A percentile compares a stretch with the other conserved stretches of the same genome.
Evolutionary conservation across 257 asterid species (phyloP).

Genomic region (Penstemon davidsonii): DNA sequence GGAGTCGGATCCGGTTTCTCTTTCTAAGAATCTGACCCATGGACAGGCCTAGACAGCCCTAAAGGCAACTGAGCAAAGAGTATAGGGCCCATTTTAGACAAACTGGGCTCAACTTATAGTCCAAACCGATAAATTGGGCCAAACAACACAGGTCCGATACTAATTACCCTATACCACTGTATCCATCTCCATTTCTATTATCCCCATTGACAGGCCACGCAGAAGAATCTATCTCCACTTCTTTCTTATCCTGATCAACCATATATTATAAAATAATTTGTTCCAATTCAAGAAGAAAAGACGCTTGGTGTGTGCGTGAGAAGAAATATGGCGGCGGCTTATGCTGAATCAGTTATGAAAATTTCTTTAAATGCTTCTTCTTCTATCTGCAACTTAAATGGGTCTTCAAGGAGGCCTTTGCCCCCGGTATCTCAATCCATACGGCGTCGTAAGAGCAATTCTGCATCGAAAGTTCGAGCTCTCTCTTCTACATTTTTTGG

Average conservation of each 20-base stretch:
- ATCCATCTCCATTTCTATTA: too few relatives aligned
- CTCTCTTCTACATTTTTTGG: slow-evolving; percentile 67
- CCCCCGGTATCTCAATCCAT: slow-evolving; percentile 42
- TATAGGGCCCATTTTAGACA: too few relatives aligned
- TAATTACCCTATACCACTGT: too few relatives aligned
- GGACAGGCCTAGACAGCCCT: too few relatives aligned
- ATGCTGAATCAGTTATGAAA: slow-evolving; percentile 56
- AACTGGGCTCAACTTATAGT: too few relatives aligned
- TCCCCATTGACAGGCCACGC: too few relatives aligned
- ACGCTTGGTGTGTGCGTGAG: slow-evolving; percentile 22
- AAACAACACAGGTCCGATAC: too few relatives aligned
- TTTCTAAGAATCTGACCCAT: too few relatives aligned
- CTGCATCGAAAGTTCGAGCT: slow-evolving; percentile 39
- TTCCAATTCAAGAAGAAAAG: neutral
- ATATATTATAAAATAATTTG: neutral
- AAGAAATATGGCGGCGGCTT: slow-evolving; percentile 54
- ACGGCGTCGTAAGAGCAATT: slow-evolving; percentile 43
- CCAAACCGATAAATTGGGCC: too few relatives aligned
- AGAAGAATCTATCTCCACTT: slow-evolving; percentile 23
- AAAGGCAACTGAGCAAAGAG: too few relatives aligned
- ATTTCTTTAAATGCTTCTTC: slow-evolving; percentile 69
- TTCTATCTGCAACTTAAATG: slow-evolving; percentile 62
- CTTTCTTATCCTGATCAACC: slow-evolving; percentile 17
- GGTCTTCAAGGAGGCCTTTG: slow-evolving; percentile 55
- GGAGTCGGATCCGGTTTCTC: too few relatives aligned